A percentile compares a stretch with the other conserved stretches of the same genome.
phyloP scores from a whole-genome alignment of 768 basidiomycete species.

The Mycena haematopus region DNA sequence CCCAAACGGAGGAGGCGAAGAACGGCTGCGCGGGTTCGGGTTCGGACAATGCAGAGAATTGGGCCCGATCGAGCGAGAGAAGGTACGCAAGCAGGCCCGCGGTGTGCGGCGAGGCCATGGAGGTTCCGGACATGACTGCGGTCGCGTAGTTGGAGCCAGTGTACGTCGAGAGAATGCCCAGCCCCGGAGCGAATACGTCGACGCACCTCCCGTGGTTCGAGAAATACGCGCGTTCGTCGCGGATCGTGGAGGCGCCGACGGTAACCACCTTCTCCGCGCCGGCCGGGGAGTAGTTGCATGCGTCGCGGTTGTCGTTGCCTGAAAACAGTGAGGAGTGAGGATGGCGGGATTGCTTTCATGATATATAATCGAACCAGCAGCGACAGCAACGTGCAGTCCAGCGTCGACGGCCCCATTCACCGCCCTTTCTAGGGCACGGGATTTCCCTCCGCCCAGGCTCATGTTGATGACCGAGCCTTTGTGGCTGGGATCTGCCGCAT shows the following conservation, averaged over 20 bases:
- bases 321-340: not conserved
- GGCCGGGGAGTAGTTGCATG: conserved; percentile 93
- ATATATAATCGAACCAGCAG: conserved; percentile 73
- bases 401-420: conserved; percentile 84
- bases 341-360: not conserved
- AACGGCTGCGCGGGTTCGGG: conserved; percentile 49
- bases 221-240: conserved; percentile 86
- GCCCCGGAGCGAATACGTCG: conserved; percentile 90
- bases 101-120: conserved; percentile 94
- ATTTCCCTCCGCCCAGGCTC: conserved; percentile 97
- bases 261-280: conserved; percentile 89
- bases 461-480: conserved; percentile 98
- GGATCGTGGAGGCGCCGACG: conserved; percentile 88
- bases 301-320: conserved; percentile 87
- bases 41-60: conserved; percentile 41
- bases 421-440: conserved; percentile 78
- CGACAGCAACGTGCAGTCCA: conserved; percentile 96
- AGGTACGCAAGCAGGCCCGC: conserved; percentile 92
- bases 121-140: conserved; percentile 86
- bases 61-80: conserved; percentile 84
- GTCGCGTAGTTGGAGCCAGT: conserved; percentile 65
- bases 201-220: conserved; percentile 93
- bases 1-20: conserved; percentile 49
- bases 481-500: conserved; percentile 72
- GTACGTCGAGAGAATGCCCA: conserved; percentile 92